Base-by-base conservation (phyloP, 495 filamentous ascomycete species). In the Haplographium delicatum region DNA sequence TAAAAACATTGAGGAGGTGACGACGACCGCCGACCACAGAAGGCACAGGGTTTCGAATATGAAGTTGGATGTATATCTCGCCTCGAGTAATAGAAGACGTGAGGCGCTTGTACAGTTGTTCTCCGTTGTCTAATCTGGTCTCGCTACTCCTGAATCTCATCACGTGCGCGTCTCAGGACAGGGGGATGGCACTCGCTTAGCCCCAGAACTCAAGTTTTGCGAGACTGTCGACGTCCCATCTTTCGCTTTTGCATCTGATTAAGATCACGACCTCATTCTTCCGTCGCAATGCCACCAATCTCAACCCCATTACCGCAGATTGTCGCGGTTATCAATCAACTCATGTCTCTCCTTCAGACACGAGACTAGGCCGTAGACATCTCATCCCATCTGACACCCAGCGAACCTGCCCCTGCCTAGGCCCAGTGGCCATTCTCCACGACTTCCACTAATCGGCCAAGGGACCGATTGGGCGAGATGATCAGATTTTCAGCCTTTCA, bases 341-440 rank as follows among this genome's bases (percentile, higher is more conserved):
- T 39, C 15, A 19, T 19, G 16, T 39, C 35, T 39, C 35, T 13
- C 18, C 16, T 39, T 39, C 7, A 2, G 18, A n/a, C 6, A 5
- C 33, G 33, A 5, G 13, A 39, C 16, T 39, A 19, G 35, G 11
- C 35, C 16, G 4, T 19, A 8, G 18, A 15, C 35, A 39, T 39
- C 35, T 39, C 35, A 39, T 39, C 35, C 22, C 35, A 19, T 6
- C 35, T 39, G 35, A 39, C 22, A 39, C 35, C 35, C 35, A 39
- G 35, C 35, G 18, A 19, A 20, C 22, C 13, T 19, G 22, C n/a
- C 35, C 11, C 35, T 6, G 35, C 35, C 33, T 39, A 5, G 35
- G 4, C 15, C 0, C 4, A 19, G 35, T 15, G 9, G 2, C 35
- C 35, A 39, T 39, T 5, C 15, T 19, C 18, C 1, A 2, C 35